Base-by-base conservation (phyloP, 768 basidiomycete species). In the Hygrophorus pudorinus region DNA sequence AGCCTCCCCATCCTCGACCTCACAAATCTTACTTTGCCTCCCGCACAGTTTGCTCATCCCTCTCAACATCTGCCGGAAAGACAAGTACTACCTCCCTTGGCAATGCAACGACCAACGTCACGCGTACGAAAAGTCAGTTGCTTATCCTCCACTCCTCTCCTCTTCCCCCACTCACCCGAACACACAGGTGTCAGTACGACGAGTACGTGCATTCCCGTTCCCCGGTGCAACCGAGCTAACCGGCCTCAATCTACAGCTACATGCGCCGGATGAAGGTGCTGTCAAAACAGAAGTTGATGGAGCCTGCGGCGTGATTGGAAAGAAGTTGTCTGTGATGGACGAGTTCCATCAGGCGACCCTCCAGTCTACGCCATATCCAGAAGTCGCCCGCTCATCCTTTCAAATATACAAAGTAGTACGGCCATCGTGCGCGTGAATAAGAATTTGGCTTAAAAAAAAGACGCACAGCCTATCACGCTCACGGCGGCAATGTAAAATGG, bases 81-180 rank as follows among this genome's bases (percentile, higher is more conserved):
- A 86, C 56, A 77, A 76, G 40, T 66, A 65, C 41, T 96, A 90
- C 61, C 62, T 86, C 55, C 82, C 87, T n/a, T 96, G 91, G 91
- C 81, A 92, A 52, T 94, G 91, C 61, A 85, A 90, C 60, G 79
- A 91, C 52, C 85, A 94, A 66, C 71, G 82, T 49, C 84, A 89
- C 59, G 69, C 70, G 28, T 87, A 94, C 57, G 89, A 94, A 68
- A 80, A 86, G 88, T 85, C 57, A 55, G 80, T 70, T 17, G 10
- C 10, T 17, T n/a, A n/a, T n/a, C n/a, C 17, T 14, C 27, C 35
- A 32, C 34, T 36, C 36, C 17, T 7, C 33, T 28, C 21, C 35
- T n/a, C 16, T n/a, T 32, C 44, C 46, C 13, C 36, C 43, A 11
- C 24, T 28, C 31, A 36, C 38, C 40, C 45, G 18, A 20, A 28